Percentiles rank a stretch among this genome's conserved stretches.
These are phyloP conservation scores for Pythium plurisporium DNA, from an alignment of 352 stramenopile species.

Conservation along the genomic window DNA sequence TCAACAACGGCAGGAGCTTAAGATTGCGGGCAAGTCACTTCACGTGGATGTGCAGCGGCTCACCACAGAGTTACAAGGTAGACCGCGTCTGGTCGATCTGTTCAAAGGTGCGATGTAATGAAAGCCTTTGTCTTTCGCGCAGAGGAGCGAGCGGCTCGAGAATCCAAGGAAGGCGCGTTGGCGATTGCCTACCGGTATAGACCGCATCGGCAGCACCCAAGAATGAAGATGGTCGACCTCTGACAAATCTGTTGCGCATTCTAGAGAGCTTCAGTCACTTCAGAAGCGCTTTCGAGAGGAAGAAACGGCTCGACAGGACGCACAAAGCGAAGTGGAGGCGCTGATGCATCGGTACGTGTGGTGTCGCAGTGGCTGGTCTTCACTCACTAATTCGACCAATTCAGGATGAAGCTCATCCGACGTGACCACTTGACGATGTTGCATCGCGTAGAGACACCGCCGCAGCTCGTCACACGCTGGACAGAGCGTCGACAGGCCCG, in stretches of 20 bases:
- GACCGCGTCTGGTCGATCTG: not conserved
- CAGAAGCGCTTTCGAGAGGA: conserved; percentile 35
- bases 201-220: too few species aligned
- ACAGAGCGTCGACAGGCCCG: too few species aligned
- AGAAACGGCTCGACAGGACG: conserved; percentile 29
- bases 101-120: too few species aligned
- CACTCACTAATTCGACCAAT: not conserved
- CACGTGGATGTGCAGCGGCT: conserved; percentile 34
- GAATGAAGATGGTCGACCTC: too few species aligned
- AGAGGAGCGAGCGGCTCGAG: conserved; percentile 27
- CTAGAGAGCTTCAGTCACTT: conserved; percentile 34
- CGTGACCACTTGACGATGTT: conserved; percentile 34
- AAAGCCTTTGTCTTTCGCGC: not conserved
- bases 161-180: conserved; percentile 28
- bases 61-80: conserved; percentile 34
- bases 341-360: conserved; percentile 30
- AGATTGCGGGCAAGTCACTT: conserved; percentile 24
- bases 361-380: not conserved
- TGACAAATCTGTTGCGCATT: too few species aligned
- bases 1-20: conserved; percentile 32
- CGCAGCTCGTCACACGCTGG: conserved; percentile 17
- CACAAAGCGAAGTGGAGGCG: conserved; percentile 30
- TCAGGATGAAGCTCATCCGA: conserved; percentile 35
- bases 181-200: conserved; percentile 27
- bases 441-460: conserved; percentile 29